These are phyloP conservation scores for Magnaporthiopsis poae DNA, from an alignment of 2,329 filamentous ascomycete species.

Conservation along the genomic window DNA sequence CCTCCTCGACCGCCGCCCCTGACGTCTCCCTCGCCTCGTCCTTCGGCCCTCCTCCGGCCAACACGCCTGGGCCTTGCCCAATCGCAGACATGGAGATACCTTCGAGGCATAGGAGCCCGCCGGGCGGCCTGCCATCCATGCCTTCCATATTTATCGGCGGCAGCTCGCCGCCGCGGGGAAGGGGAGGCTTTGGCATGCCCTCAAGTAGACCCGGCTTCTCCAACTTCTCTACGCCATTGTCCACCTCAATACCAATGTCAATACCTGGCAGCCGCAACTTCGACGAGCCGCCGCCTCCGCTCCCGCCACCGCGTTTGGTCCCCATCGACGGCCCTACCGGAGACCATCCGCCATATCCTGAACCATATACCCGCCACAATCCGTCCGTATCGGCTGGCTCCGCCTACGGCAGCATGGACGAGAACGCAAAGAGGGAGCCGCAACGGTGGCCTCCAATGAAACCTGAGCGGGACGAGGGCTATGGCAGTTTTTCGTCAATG, in stretches of 20 bases:
- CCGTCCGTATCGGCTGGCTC: conserved; percentile 5
- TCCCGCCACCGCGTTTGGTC: conserved; percentile 25
- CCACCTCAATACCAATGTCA: conserved; percentile 26
- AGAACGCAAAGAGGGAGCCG: conserved; percentile 8
- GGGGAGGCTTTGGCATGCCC: conserved; percentile 9
- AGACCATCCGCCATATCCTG: conserved; percentile 12
- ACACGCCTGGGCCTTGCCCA: background rate
- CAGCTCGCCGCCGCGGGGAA: conserved; percentile 7
- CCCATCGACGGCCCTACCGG: conserved; percentile 19
- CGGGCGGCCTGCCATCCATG: conserved; percentile 10
- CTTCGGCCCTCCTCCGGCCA: background rate
- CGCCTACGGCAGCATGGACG: conserved; percentile 6
- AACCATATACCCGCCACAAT: conserved; percentile 12
- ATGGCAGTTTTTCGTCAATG: conserved; percentile 30
- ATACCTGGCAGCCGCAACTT: conserved; percentile 25
- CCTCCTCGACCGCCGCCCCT: conserved; percentile 1
- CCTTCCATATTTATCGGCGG: conserved; percentile 17
- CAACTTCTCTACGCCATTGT: conserved; percentile 20
- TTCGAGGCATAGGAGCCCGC: conserved; percentile 8
- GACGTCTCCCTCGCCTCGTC: background rate
- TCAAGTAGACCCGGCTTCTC: conserved; percentile 10
- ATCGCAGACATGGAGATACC: conserved; percentile 14
- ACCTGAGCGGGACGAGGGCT: conserved; percentile 16
- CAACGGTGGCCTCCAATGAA: background rate
- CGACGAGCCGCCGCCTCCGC: conserved; percentile 26